These are phyloP conservation scores for Hordeum marinum DNA, from an alignment of 176 grass and related monocot species.

Conservation along the genomic window DNA sequence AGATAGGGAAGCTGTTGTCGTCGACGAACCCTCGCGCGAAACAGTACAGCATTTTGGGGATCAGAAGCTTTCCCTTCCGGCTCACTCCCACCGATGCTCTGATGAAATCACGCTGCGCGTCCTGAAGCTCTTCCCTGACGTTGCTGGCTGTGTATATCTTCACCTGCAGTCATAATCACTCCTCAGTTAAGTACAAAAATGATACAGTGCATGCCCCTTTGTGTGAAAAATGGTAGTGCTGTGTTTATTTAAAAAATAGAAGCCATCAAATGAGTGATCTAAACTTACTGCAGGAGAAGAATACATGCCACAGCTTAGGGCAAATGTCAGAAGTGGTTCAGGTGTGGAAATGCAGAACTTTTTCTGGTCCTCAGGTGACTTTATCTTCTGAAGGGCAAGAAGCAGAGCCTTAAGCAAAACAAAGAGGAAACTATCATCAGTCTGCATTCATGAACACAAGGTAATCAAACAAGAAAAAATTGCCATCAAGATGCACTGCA, in stretches of 20 bases:
- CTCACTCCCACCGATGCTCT: slow-evolving; percentile 83
- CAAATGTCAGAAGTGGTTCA: slow-evolving; percentile 76
- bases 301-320: slow-evolving; percentile 86
- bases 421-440: slow-evolving; percentile 3
- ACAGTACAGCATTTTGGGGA: slow-evolving; percentile 85
- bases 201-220: too few relatives aligned
- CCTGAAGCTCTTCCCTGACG: slow-evolving; percentile 83
- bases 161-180: slow-evolving; percentile 40
- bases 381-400: slow-evolving; percentile 90
- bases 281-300: slow-evolving; percentile 75
- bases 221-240: background rate
- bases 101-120: slow-evolving; percentile 72
- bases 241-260: too few relatives aligned
- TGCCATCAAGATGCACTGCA: background rate
- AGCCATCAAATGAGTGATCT: background rate
- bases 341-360: slow-evolving; percentile 59
- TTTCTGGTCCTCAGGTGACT: slow-evolving; percentile 79
- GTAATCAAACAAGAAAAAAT: background rate
- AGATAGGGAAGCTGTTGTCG: slow-evolving; percentile 66
- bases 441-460: background rate
- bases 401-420: slow-evolving; percentile 58
- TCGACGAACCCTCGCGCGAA: slow-evolving; percentile 80
- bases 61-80: slow-evolving; percentile 80
- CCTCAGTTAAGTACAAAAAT: background rate
- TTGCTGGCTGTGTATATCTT: slow-evolving; percentile 79